These are phyloP conservation scores for Albatrellus ellisii DNA, from an alignment of 768 basidiomycete genomes.

Conservation along the genomic window DNA sequence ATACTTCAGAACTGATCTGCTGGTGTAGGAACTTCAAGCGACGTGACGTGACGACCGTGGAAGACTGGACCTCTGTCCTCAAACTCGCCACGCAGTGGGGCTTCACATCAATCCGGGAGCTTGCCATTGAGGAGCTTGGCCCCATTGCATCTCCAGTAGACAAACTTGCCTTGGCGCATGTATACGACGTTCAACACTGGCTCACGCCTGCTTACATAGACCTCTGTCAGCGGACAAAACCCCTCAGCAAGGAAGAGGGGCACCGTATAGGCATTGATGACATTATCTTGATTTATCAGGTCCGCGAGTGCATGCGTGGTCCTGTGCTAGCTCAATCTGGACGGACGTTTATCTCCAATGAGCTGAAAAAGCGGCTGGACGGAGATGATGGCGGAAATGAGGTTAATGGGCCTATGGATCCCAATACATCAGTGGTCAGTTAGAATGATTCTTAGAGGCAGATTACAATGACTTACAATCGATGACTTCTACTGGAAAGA, in stretches of 20 bases:
- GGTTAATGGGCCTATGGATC: no score
- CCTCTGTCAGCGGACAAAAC: conserved; percentile 8
- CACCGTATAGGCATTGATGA: conserved; percentile 10
- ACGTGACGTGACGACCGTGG: conserved; percentile 5
- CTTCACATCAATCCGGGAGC: conserved; percentile 11
- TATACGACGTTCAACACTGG: conserved; percentile 10
- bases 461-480: no score
- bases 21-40: conserved; percentile 4
- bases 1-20: no score
- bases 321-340: no score
- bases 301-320: conserved; percentile 12
- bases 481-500: no score
- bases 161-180: conserved; percentile 7
- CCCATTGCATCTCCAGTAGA: conserved; percentile 12
- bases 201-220: conserved; percentile 5
- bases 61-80: conserved; percentile 14
- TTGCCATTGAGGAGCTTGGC: conserved; percentile 7
- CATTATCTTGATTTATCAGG: conserved; percentile 5
- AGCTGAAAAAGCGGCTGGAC: no score
- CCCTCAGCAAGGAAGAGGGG: conserved; percentile 7
- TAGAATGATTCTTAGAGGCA: no score
- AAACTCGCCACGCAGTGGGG: conserved; percentile 12
- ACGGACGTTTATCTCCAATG: no score
- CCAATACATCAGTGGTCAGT: no score
- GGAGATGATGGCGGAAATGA: no score